Base-by-base conservation (phyloP, 495 filamentous ascomycete genomes). In the Lasiosphaeria hispida region DNA sequence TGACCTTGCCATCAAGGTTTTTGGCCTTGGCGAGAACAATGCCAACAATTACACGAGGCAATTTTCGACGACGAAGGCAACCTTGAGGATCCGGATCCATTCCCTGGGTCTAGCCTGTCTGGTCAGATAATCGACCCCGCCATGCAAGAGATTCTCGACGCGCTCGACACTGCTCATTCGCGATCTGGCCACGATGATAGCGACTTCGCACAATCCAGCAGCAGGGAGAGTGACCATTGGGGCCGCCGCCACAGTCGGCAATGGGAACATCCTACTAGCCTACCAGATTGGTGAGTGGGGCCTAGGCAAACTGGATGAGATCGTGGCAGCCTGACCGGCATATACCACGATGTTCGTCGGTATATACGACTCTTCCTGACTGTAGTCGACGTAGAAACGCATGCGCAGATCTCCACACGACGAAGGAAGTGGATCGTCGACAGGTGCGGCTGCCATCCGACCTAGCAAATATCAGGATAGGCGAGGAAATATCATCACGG, bases 391-490 rank as follows among this genome's bases (percentile, higher is more conserved):
- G 63, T 89, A 94, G 35, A 98, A 85, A 11, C 93, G 81, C 30
- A 98, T 85, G 83, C 82, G 7, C 88, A 85, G 51, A 98, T 88
- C 48, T 85, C 85, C 45, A 97, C 94, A 7, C 92, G 80, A 66
- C 96, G 95, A 75, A 94, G 87, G 74, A 98, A 98, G 72, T 97
- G 93, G 15, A 96, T 85, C 38, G 89, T 96, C 18, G 97, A 81
- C n/a, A 85, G 83, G 61, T 98, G 94, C 11, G 94, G 94, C 66
- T 98, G 94, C 94, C 94, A 70, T 97, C 94, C 13, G 91, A 96
- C 72, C 83, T 84, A 42, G 41, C n/a, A n/a, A n/a, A n/a, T n/a
- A n/a, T n/a, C n/a, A n/a, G 61, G 17, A 14, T 17, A 42, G 37
- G 33, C 9, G 34, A 35, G 8, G 2, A 34, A n/a, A n/a, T 14